Conservation (phyloP, 345 rosid genomes). For the Lepidium africanum region DNA sequence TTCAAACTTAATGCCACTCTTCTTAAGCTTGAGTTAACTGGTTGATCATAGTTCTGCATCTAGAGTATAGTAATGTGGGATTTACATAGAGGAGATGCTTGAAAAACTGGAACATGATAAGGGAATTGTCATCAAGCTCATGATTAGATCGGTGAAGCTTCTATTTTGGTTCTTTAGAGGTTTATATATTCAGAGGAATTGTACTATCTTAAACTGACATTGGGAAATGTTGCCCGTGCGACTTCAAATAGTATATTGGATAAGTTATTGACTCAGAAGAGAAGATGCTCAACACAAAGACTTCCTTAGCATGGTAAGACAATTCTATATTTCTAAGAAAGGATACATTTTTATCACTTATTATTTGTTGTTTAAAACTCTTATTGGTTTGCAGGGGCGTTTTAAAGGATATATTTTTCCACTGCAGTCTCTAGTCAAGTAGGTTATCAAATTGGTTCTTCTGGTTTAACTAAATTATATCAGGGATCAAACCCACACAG, state of each 20-base stretch:
- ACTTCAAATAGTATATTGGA: constrained; percentile 91
- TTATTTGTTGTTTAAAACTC: too few species aligned
- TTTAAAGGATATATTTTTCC: too few species aligned
- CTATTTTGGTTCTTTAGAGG: background rate
- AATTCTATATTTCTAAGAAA: too few species aligned
- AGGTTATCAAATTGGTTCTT: constrained; percentile 16
- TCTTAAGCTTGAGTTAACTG: background rate
- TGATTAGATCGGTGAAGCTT: constrained; percentile 81
- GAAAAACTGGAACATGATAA: too few species aligned
- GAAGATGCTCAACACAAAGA: too few species aligned
- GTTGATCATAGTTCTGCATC: background rate
- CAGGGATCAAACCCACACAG: background rate
- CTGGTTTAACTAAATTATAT: background rate
- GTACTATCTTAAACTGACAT: background rate
- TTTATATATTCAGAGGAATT: background rate
- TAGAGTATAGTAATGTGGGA: background rate
- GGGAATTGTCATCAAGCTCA: constrained; percentile 87
- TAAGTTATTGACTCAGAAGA: too few species aligned
- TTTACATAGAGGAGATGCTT: too few species aligned
- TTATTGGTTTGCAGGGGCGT: too few species aligned
- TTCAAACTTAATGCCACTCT: background rate
- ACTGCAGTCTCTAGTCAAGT: constrained; percentile 43
- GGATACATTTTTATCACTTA: too few species aligned
- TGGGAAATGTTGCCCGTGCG: constrained; percentile 51
- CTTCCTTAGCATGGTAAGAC: too few species aligned